These are phyloP conservation scores for Monosporascus sp. DNA, from an alignment of 2,329 filamentous ascomycete genomes.

Conservation along the genomic window DNA sequence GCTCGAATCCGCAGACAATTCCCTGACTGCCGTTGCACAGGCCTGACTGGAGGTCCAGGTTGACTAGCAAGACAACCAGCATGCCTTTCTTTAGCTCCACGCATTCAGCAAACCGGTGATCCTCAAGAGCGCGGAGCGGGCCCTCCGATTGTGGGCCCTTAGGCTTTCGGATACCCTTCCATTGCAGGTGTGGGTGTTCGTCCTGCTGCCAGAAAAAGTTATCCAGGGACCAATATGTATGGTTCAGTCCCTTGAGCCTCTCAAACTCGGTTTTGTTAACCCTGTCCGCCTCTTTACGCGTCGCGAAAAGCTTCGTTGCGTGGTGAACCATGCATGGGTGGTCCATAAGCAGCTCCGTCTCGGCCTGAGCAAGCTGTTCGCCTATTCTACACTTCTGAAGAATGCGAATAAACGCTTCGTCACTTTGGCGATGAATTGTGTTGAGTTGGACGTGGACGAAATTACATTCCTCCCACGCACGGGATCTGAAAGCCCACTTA, in stretches of 20 bases:
- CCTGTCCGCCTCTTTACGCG: constrained; percentile 30
- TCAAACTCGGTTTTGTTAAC: constrained; percentile 31
- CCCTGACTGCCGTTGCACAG: constrained; percentile 46
- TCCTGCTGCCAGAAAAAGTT: constrained; percentile 31
- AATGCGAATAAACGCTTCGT: constrained; percentile 47
- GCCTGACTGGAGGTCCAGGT: constrained; percentile 35
- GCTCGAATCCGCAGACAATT: constrained; percentile 38
- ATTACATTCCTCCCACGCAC: constrained; percentile 47
- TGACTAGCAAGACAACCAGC: constrained; percentile 47
- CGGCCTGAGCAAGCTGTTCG: constrained; percentile 26
- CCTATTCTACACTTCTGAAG: constrained; percentile 51
- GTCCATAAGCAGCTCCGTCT: constrained; percentile 39
- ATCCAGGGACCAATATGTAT: constrained; percentile 32
- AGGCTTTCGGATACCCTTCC: constrained; percentile 15
- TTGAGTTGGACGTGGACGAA: constrained; percentile 49
- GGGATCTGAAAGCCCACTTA: constrained; percentile 57
- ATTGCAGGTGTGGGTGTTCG: constrained; percentile 20
- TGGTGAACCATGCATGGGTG: constrained; percentile 35
- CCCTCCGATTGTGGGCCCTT: constrained; percentile 14
- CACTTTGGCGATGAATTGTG: constrained; percentile 52
- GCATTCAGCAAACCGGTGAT: constrained; percentile 40
- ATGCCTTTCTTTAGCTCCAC: constrained; percentile 44
- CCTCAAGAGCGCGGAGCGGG: constrained; percentile 30
- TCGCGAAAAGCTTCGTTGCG: constrained; percentile 41
- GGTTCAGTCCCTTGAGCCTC: constrained; percentile 23